Conservation (phyloP, 164 flowering plant species). For the Umbilicus rupestris region DNA sequence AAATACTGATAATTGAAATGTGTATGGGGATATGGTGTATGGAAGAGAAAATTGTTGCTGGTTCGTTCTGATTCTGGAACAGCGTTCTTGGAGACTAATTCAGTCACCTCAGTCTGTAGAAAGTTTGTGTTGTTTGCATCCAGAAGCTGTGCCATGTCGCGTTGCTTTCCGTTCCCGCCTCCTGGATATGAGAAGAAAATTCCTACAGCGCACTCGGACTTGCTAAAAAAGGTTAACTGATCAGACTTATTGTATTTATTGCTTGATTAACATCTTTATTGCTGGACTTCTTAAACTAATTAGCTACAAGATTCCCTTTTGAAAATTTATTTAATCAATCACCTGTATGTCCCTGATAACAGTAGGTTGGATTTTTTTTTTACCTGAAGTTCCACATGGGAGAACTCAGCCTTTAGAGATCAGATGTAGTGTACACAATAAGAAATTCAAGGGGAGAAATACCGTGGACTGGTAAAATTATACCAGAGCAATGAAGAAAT, state of each 20-base stretch:
- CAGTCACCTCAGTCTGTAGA: constrained; percentile 18
- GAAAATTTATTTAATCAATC: not conserved
- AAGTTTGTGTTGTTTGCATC: constrained; percentile 19
- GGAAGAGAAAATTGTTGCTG: constrained; percentile 54
- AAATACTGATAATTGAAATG: constrained; percentile 55
- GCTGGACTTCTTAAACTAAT: not conserved
- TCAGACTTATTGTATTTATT: not conserved
- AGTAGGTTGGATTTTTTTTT: not conserved
- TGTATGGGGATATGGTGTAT: constrained; percentile 76
- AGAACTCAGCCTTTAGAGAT: too few species aligned
- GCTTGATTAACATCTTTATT: too few species aligned
- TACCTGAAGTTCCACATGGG: not conserved
- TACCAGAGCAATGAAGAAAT: not conserved
- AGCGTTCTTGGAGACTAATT: constrained; percentile 26
- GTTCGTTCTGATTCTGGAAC: constrained; percentile 43
- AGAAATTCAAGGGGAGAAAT: not conserved
- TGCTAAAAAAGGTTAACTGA: constrained; percentile 51
- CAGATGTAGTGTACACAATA: not conserved
- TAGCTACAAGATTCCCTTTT: not conserved
- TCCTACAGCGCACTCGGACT: constrained; percentile 42
- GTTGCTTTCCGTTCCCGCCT: constrained; percentile 98
- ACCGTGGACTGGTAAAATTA: not conserved
- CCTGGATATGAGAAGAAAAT: constrained; percentile 89
- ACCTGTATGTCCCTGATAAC: not conserved
- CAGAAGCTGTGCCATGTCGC: constrained; percentile 71